Evolutionary conservation across 192 early-diverging fungal genomes (phyloP).

Genomic region (Coemansia umbellata): DNA sequence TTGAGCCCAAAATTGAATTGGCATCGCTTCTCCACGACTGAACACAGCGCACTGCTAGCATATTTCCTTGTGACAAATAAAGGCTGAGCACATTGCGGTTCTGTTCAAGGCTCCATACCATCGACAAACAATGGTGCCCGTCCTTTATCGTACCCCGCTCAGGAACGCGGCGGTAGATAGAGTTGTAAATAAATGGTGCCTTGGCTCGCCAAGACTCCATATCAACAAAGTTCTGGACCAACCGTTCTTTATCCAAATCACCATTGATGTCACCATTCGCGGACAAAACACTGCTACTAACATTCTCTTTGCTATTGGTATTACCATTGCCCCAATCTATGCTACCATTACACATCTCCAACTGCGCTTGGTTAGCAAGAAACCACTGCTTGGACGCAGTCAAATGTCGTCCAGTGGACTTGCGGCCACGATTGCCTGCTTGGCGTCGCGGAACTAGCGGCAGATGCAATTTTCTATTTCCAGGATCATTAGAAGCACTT

Average conservation of each 20-base stretch:
- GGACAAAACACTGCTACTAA: too few species aligned
- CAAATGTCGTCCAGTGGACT: neutral
- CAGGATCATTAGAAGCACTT: neutral
- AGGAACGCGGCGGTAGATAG: conserved; percentile 22
- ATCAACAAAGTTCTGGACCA: conserved; percentile 9
- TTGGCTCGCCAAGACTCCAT: conserved; percentile 17
- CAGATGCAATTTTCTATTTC: neutral
- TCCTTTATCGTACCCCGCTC: neutral
- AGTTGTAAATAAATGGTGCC: conserved; percentile 35
- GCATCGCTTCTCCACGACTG: conserved; percentile 1
- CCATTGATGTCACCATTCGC: neutral
- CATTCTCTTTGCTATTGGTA: too few species aligned
- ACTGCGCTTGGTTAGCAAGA: neutral
- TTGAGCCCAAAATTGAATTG: neutral
- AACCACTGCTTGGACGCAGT: neutral
- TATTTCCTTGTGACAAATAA: conserved; percentile 29
- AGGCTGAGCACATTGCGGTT: conserved; percentile 3
- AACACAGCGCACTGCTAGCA: neutral
- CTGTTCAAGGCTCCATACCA: conserved; percentile 22
- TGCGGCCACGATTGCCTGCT: neutral
- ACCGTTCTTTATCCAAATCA: neutral
- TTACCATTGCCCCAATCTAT: too few species aligned
- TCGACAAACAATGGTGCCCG: conserved; percentile 21
- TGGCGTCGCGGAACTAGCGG: neutral
- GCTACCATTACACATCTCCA: too few species aligned